phyloP scores from a whole-genome alignment of 2,329 filamentous ascomycete species.

The Aspergillus quadrilineatus region DNA sequence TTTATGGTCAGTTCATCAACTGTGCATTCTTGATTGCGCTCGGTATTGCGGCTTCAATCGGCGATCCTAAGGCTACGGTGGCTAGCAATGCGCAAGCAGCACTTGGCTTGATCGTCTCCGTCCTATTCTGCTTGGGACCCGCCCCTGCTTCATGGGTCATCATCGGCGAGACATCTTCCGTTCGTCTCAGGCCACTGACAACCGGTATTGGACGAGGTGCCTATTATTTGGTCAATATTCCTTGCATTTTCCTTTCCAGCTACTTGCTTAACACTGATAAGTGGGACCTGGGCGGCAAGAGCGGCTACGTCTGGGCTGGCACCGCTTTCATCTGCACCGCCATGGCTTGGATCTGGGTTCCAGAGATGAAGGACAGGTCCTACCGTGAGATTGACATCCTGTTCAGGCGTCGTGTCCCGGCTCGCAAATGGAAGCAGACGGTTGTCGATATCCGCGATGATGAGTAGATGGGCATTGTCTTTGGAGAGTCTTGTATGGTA shows the following conservation, averaged over 20 bases:
- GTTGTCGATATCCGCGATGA: conserved; percentile 59
- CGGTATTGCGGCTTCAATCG: conserved; percentile 59
- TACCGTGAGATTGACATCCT: conserved; percentile 64
- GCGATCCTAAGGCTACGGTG: conserved; percentile 7
- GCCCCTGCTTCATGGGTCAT: conserved; percentile 66
- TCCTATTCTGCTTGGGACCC: conserved; percentile 62
- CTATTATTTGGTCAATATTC: conserved; percentile 66
- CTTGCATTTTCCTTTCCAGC: conserved; percentile 62
- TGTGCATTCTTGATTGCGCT: conserved; percentile 56
- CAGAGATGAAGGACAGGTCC: conserved; percentile 59
- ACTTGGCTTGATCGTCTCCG: conserved; percentile 64
- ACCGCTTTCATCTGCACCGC: conserved; percentile 58
- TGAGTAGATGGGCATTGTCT: conserved; percentile 48
- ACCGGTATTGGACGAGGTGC: conserved; percentile 63
- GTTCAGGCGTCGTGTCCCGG: conserved; percentile 55
- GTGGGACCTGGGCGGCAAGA: conserved; percentile 53
- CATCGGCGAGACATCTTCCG: conserved; percentile 65
- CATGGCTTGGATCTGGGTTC: conserved; percentile 51
- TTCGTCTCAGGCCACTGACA: conserved; percentile 64
- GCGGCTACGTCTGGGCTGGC: conserved; percentile 61
- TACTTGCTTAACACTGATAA: conserved; percentile 60
- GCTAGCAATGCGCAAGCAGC: conserved; percentile 49
- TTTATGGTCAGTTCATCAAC: conserved; percentile 60
- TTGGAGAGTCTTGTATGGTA: too few species aligned
- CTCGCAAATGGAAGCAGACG: conserved; percentile 42